These are phyloP conservation scores for Botryotinia calthae DNA, from an alignment of 2,329 filamentous ascomycete genomes.

Conservation along the genomic window DNA sequence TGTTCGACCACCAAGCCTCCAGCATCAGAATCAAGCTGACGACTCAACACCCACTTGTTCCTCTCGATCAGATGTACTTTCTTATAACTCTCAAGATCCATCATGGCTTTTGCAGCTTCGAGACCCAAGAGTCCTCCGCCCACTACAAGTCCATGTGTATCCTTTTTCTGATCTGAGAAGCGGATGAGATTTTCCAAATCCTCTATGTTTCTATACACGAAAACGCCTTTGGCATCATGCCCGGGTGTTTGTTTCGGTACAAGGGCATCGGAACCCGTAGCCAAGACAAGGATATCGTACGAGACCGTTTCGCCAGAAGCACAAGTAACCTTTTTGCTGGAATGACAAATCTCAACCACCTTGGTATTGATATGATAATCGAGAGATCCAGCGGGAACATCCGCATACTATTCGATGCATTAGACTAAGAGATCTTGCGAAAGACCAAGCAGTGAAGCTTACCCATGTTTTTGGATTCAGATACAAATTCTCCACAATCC, in stretches of 20 bases:
- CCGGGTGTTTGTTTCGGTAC: slow-evolving; percentile 68
- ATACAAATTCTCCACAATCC: slow-evolving; percentile 82
- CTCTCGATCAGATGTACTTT: slow-evolving; percentile 78
- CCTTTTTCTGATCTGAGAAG: slow-evolving; percentile 66
- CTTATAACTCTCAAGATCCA: slow-evolving; percentile 73
- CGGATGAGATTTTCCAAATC: slow-evolving; percentile 75
- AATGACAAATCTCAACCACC: slow-evolving; percentile 64
- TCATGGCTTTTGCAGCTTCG: slow-evolving; percentile 89
- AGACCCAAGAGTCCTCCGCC: slow-evolving; percentile 82
- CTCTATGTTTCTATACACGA: slow-evolving; percentile 84
- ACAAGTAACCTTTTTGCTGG: slow-evolving; percentile 65
- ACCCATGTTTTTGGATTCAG: slow-evolving; percentile 84
- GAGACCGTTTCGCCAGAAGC: slow-evolving; percentile 65
- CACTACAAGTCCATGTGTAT: slow-evolving; percentile 70
- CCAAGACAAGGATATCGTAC: slow-evolving; percentile 80
- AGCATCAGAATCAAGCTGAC: slow-evolving; percentile 79
- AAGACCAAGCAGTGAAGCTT: slow-evolving; percentile 30
- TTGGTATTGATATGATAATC: slow-evolving; percentile 73
- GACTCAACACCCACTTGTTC: slow-evolving; percentile 76
- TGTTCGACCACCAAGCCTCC: slow-evolving; percentile 80
- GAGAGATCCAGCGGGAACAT: slow-evolving; percentile 58
- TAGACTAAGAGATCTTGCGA: background rate
- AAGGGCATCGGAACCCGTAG: slow-evolving; percentile 82
- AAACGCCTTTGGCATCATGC: slow-evolving; percentile 76
- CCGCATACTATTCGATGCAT: slow-evolving; percentile 30